Percentiles rank a stretch among this genome's conserved stretches.
phyloP scores from a whole-genome alignment of 257 asterid genomes.

The Rhazya stricta region DNA sequence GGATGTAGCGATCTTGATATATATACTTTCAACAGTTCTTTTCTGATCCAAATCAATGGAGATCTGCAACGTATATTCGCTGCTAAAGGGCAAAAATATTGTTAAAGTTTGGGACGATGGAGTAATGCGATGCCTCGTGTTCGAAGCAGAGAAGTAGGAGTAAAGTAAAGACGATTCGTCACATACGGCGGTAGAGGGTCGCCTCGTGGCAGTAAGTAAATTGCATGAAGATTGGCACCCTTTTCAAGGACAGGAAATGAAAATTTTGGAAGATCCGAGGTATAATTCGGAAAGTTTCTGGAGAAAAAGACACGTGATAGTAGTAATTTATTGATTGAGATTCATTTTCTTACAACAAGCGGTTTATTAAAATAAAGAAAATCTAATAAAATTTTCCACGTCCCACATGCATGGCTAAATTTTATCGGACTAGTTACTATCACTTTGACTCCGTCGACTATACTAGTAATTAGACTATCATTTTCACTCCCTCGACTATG shows the following conservation, averaged over 20 bases:
- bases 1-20: not conserved
- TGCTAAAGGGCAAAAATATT: not conserved
- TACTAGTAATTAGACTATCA: too few relatives aligned
- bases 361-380: too few relatives aligned
- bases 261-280: not conserved
- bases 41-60: slow-evolving; percentile 1
- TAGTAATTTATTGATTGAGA: too few relatives aligned
- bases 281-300: not conserved
- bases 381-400: too few relatives aligned
- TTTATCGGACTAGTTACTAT: too few relatives aligned
- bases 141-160: not conserved
- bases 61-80: not conserved
- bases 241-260: not conserved
- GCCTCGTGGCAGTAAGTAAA: not conserved
- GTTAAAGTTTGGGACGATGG: not conserved
- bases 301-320: not conserved
- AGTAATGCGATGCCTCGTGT: not conserved
- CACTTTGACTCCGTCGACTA: too few relatives aligned
- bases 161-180: not conserved
- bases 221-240: not conserved
- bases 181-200: not conserved
- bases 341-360: too few relatives aligned
- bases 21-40: not conserved
- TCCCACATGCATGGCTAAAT: too few relatives aligned
- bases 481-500: too few relatives aligned